phyloP scores from a whole-genome alignment of 2,329 filamentous ascomycete species.

The Neonectria ditissima region DNA sequence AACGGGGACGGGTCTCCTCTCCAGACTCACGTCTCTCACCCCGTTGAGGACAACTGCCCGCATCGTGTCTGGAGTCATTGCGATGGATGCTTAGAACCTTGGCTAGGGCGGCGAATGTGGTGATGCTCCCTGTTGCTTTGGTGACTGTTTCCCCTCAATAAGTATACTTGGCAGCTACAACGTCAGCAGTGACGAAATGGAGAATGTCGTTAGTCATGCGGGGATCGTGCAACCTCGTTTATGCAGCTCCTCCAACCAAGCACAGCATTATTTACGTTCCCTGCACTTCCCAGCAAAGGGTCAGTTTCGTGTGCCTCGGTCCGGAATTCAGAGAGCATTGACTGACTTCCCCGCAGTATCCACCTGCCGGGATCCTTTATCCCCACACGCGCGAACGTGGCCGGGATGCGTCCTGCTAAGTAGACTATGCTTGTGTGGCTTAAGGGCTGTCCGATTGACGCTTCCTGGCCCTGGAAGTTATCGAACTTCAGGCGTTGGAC shows the following conservation, averaged over 20 bases:
- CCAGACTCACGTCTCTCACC: slow-evolving; percentile 5
- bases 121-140: too few relatives aligned
- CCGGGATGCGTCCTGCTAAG: background rate
- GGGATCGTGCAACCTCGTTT: background rate
- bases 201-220: slow-evolving; percentile 49
- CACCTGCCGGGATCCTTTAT: background rate
- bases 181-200: too few relatives aligned
- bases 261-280: background rate
- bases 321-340: background rate
- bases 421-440: background rate
- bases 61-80: slow-evolving; percentile 10
- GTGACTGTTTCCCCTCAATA: too few relatives aligned
- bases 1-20: slow-evolving; percentile 21
- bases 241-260: background rate
- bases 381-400: background rate
- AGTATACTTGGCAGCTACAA: too few relatives aligned
- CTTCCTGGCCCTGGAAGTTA: background rate
- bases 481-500: too few relatives aligned
- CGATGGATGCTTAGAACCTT: too few relatives aligned
- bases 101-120: too few relatives aligned
- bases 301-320: background rate
- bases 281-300: too few relatives aligned
- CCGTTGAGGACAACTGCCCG: slow-evolving; percentile 34
- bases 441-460: background rate
- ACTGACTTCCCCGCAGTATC: background rate